Evolutionary conservation across 192 early-diverging fungal species (phyloP).

Genomic region (Backusella tarrabulga): DNA sequence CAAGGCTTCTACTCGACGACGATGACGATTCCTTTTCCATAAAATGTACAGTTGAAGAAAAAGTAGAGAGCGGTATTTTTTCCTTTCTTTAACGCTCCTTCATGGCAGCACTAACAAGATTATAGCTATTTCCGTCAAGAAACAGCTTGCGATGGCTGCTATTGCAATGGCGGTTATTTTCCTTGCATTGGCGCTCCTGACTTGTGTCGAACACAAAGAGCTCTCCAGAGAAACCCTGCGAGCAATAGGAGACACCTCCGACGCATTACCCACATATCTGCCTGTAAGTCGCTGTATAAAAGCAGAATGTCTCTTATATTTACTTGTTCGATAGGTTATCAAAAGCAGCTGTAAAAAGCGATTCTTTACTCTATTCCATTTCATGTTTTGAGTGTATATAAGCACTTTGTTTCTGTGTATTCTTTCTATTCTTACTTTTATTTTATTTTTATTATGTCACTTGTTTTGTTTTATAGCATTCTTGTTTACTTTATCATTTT

Average conservation of each 20-base stretch:
- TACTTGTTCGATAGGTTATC: neutral
- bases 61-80: neutral
- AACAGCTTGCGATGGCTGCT: neutral
- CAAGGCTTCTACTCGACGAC: neutral
- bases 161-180: neutral
- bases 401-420: neutral
- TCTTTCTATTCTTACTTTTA: no score
- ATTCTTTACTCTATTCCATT: neutral
- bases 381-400: neutral
- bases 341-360: neutral
- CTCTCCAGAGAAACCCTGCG: neutral
- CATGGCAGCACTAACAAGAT: neutral
- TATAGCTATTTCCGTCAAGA: neutral
- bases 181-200: neutral
- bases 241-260: neutral
- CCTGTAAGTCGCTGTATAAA: neutral
- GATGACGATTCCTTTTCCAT: neutral
- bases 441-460: no score
- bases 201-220: neutral
- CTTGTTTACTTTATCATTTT: neutral
- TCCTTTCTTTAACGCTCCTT: neutral
- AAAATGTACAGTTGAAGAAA: neutral
- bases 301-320: neutral
- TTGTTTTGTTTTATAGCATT: neutral
- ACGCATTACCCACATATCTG: neutral